Evolutionary conservation across 164 flowering plant genomes (phyloP), one percentile per base, ranked within the genome.

Genomic region (Pachysandra terminalis): DNA sequence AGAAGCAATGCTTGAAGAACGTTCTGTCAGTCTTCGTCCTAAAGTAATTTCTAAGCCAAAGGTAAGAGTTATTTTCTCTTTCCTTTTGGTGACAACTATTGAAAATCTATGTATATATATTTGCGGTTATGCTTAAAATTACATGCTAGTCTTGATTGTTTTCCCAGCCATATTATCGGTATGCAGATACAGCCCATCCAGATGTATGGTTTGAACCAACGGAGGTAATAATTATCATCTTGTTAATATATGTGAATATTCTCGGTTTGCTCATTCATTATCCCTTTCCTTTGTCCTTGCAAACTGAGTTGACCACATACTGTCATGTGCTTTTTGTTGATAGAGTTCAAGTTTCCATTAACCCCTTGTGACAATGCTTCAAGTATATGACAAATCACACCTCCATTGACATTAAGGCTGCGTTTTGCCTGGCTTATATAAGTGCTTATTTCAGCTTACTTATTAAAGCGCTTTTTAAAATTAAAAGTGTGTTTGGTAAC

Each of bases 181-280:
- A 73, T 80, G 82, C 78, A 45, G 97, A 92, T 37, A 71, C 89
- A 35, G 51, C 85, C 19, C 84, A 79, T 72, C 99, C 99, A 71
- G 97, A 95, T 85, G 98, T 92, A 49, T 95, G 99, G 99, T 92
- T 95, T 84, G 98, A 95, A 69, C 89, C 98, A 59, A 65, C 86
- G 61, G 95, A 92, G 97, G 99, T 95, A 84, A 64, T 28, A 37
- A 56, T 49, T 49, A 54, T 56, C n/a, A 27, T 65, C 51, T 56
- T 23, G 21, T 53, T 67, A 12, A 32, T 28, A 8, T 16, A 55
- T 55, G 25, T 49, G 32, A 35, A 32, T 48, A n/a, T 9, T 19
- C n/a, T n/a, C 10, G 22, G 24, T 55, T n/a, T 54, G 27, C 27
- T 1, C 19, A 23, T 52, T n/a, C n/a, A n/a, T 0, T 53, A 25